Percentiles rank a stretch among this genome's conserved stretches.
Evolutionary conservation across 1,284 basidiomycete species (phyloP).

Genomic region (Ceratobasidium papillatum): DNA sequence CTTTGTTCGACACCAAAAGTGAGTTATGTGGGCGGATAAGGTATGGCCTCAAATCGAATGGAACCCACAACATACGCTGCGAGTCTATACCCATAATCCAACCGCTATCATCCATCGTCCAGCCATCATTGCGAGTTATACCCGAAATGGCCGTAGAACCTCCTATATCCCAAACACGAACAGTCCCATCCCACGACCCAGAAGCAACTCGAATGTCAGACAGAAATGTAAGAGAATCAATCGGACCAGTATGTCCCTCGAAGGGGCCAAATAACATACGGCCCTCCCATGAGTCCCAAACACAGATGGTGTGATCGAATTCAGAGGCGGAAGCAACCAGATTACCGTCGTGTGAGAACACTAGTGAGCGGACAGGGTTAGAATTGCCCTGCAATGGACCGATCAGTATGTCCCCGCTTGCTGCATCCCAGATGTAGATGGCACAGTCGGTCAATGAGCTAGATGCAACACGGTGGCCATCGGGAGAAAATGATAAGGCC

Average conservation of each 20-base stretch:
- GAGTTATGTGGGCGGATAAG: neutral
- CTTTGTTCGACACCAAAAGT: neutral
- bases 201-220: slow-evolving; percentile 9
- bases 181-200: slow-evolving; percentile 20
- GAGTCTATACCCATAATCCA: neutral
- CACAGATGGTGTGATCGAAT: neutral
- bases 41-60: neutral
- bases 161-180: slow-evolving; percentile 34
- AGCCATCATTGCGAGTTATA: neutral
- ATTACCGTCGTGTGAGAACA: neutral
- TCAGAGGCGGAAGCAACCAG: neutral
- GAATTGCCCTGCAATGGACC: neutral
- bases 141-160: neutral
- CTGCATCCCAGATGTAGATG: neutral
- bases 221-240: slow-evolving; percentile 32
- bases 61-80: neutral
- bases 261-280: neutral
- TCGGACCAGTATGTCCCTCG: neutral
- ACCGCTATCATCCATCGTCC: neutral
- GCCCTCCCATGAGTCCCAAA: neutral
- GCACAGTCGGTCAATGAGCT: neutral
- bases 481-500: neutral
- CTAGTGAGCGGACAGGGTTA: neutral
- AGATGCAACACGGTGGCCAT: neutral
- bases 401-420: neutral